A percentile compares a stretch with the other conserved stretches of the same genome.
Conservation (phyloP, 768 basidiomycete genomes). For the Suillus cothurnatus region DNA sequence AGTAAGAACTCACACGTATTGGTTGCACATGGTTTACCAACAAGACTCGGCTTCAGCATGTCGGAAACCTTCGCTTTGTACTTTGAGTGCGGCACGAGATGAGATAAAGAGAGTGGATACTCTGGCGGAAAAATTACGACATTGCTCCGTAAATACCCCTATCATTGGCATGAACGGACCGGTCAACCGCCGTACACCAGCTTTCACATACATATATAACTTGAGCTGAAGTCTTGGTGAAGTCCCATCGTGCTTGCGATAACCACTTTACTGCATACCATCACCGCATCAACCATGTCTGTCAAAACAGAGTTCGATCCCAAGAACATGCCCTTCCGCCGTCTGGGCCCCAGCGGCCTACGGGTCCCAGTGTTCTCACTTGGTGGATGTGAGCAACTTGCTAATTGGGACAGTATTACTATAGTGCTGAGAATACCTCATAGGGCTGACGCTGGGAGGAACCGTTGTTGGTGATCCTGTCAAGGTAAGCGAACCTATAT, state of each 20-base stretch:
- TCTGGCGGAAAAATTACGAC: neutral
- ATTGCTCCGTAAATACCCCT: too few relatives aligned
- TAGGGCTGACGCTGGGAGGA: conserved; percentile 50
- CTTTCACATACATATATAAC: conserved; percentile 19
- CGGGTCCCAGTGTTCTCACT: conserved; percentile 54
- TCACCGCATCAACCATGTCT: conserved; percentile 18
- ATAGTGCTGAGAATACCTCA: neutral
- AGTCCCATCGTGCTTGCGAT: neutral
- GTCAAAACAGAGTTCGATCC: conserved; percentile 37
- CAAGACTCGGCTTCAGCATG: neutral
- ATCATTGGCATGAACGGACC: too few relatives aligned
- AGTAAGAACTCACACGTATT: neutral
- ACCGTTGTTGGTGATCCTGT: conserved; percentile 54
- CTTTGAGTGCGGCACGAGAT: neutral
- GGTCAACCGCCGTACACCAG: too few relatives aligned
- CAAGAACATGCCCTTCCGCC: conserved; percentile 43
- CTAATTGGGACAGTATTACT: neutral
- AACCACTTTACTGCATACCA: conserved; percentile 1
- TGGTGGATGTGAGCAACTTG: conserved; percentile 44
- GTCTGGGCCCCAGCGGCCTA: conserved; percentile 48
- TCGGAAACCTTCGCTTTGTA: neutral
- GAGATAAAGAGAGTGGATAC: neutral
- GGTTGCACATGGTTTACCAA: neutral
- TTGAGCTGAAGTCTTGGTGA: neutral
- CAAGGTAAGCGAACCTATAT: conserved; percentile 32